Conservation (phyloP, 2,329 filamentous ascomycete genomes). For the Samsoniella hepiali region DNA sequence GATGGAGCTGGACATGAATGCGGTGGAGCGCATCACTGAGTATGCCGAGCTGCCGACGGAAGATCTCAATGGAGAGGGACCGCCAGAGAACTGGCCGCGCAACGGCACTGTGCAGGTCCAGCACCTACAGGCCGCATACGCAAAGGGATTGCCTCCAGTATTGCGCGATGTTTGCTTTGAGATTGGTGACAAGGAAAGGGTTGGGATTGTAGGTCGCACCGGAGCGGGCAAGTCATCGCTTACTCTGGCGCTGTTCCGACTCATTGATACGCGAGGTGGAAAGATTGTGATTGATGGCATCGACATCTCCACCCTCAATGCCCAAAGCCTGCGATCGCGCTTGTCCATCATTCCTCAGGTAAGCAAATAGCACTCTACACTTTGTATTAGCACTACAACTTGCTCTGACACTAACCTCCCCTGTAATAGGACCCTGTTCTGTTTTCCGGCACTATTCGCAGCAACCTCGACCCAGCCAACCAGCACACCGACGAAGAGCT, state of each 20-base stretch:
- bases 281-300: constrained; percentile 68
- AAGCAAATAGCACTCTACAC: not conserved
- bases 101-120: constrained; percentile 69
- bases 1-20: constrained; percentile 76
- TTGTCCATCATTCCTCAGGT: constrained; percentile 72
- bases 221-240: constrained; percentile 76
- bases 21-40: constrained; percentile 71
- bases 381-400: not conserved
- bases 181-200: constrained; percentile 63
- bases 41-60: constrained; percentile 69
- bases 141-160: constrained; percentile 65
- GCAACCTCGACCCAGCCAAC: constrained; percentile 68
- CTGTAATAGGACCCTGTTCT: constrained; percentile 63
- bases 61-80: constrained; percentile 55
- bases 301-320: constrained; percentile 68
- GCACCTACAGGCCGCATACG: constrained; percentile 69
- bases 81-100: constrained; percentile 71
- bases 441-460: constrained; percentile 73
- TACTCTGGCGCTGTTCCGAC: constrained; percentile 75
- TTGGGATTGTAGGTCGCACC: constrained; percentile 76
- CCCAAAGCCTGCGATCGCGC: constrained; percentile 68
- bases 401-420: constrained; percentile 31
- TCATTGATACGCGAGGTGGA: constrained; percentile 65
- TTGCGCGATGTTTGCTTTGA: constrained; percentile 66
- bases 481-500: constrained; percentile 52